Evolutionary conservation across 176 grass and related monocot genomes (phyloP).

Genomic region (Thalia dealbata): DNA sequence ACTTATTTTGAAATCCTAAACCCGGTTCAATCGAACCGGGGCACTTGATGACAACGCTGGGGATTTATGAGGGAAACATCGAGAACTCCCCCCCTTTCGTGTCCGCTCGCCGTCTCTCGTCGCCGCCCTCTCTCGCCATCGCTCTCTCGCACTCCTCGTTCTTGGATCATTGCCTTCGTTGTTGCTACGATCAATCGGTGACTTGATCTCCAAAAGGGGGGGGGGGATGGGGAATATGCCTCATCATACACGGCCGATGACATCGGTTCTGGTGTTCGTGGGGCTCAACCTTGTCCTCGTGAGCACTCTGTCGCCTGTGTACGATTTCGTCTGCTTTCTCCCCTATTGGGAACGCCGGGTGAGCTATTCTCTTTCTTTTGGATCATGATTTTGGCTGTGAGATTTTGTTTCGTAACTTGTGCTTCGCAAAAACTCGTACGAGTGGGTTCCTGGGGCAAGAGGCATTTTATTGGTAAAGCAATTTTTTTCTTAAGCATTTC

Average conservation of each 20-base stretch:
- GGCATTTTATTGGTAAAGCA: no score
- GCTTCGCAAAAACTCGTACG: no score
- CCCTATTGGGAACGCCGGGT: conserved; percentile 91
- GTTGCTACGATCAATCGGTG: background rate
- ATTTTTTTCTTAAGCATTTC: no score
- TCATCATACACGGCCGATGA: conserved; percentile 63
- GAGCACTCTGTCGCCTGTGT: conserved; percentile 65
- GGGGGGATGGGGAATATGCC: no score
- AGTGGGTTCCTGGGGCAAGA: no score
- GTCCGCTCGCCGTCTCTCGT: background rate
- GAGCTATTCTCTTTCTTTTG: conserved; percentile 1
- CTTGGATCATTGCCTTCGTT: background rate
- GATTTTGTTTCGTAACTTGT: no score
- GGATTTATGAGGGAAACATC: no score
- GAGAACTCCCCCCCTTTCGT: no score
- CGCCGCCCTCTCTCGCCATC: background rate
- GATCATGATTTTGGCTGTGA: no score
- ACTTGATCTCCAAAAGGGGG: background rate
- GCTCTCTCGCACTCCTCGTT: background rate
- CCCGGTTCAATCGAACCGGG: no score
- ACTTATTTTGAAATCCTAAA: no score
- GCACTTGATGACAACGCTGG: no score
- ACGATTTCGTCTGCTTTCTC: conserved; percentile 83
- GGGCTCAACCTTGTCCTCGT: conserved; percentile 66
- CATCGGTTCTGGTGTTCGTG: conserved; percentile 55